Evolutionary conservation across 176 grass and related monocot species (phyloP).

Genomic region (Leersia perrieri): DNA sequence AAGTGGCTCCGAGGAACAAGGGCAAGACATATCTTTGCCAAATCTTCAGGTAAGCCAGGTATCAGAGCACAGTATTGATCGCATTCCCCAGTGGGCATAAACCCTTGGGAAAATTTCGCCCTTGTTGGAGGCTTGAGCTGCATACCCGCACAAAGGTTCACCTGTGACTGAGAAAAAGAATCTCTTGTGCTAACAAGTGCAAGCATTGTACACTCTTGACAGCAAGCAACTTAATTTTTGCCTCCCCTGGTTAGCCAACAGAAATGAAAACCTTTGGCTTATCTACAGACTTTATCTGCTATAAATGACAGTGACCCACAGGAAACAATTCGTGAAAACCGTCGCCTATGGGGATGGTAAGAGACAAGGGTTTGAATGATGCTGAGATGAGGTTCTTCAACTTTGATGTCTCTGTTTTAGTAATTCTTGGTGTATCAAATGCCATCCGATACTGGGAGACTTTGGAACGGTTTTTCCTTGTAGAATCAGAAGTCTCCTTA

Average conservation of each 20-base stretch:
- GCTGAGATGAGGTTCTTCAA: conserved; percentile 63
- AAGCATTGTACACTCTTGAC: conserved; percentile 44
- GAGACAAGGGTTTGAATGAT: conserved; percentile 80
- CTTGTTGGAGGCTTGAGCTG: conserved; percentile 35
- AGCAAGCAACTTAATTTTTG: conserved; percentile 31
- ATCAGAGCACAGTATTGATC: conserved; percentile 51
- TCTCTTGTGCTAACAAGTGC: conserved; percentile 24
- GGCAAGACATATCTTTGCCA: conserved; percentile 80
- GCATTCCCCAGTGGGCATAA: conserved; percentile 16
- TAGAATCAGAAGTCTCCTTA: conserved; percentile 39
- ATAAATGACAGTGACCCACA: conserved; percentile 57
- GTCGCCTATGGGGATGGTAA: conserved; percentile 74
- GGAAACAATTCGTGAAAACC: conserved; percentile 81
- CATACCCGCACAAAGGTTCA: conserved; percentile 33
- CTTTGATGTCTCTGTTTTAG: conserved; percentile 58
- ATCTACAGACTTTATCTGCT: conserved; percentile 37
- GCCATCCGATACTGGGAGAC: conserved; percentile 68
- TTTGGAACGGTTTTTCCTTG: conserved; percentile 38
- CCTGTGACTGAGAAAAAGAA: conserved; percentile 32
- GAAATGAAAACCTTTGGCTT: conserved; percentile 1
- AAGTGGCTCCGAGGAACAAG: conserved; percentile 62
- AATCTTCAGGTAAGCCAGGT: conserved; percentile 87
- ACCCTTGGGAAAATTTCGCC: conserved; percentile 43
- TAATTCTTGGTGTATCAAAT: conserved; percentile 58
- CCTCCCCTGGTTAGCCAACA: conserved; percentile 32